Evolutionary conservation across 495 filamentous ascomycete genomes (phyloP), one percentile per base, ranked within the genome.

Genomic region (Hyaloscypha hepaticicola): DNA sequence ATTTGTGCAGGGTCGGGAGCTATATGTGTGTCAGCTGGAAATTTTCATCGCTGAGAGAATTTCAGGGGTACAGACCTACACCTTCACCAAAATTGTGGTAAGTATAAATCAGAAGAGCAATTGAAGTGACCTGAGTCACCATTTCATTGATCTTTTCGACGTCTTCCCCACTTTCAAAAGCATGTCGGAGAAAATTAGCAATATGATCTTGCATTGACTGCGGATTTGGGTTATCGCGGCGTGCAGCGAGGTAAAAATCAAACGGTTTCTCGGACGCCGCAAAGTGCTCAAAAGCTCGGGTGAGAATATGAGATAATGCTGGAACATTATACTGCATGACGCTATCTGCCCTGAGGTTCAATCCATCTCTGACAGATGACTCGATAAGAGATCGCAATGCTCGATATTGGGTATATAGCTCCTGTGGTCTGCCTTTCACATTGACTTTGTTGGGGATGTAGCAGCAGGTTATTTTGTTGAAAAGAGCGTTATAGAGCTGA

Each of bases 401-500:
- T 31, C 31, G 53, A 56, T 56, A 56, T 56, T 56, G 53, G 7
- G 1, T 29, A 26, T 27, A 56, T 6, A 56, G 1, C 26, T 56
- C 53, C 6, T 56, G 24, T 19, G 26, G 22, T n/a, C 19, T 26
- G 5, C 24, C 53, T 26, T 56, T 56, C 3, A 45, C 38, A 16
- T 45, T 45, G 53, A 29, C 53, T 29, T 56, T 56, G 26, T 56
- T 29, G 5, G 53, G 53, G 31, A 56, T 56, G 14, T 56, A 56
- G 21, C 53, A 56, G 12, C 22, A 26, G 2, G 22, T 56, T 4
- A 56, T 29, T 27, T 56, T 56, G 22, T 29, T 7, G 22, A 56
- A 56, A 8, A 56, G 26, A 0, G 31, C 26, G 2, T 5, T 29
- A 24, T 27, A 56, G 5, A 56, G 26, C 7, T 24, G 14, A 26